These are phyloP conservation scores for Coelastrella sp. DNA, from an alignment of 139 green algal species.

Conservation along the genomic window DNA sequence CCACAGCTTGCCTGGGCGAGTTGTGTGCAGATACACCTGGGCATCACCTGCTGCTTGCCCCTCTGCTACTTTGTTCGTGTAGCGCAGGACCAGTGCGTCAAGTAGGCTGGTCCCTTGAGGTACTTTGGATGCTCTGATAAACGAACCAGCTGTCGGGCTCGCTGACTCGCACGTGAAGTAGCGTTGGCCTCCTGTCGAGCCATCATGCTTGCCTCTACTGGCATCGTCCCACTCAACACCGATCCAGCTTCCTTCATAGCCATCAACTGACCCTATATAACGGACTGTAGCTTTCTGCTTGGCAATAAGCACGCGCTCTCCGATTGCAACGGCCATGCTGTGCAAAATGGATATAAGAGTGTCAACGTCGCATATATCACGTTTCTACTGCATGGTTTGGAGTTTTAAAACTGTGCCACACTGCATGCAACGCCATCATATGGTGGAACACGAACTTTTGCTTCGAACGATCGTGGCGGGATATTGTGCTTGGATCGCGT, in stretches of 20 bases:
- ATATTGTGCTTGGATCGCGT: too few species aligned
- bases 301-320: slow-evolving; percentile 57
- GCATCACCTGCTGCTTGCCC: slow-evolving; percentile 38
- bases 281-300: slow-evolving; percentile 74
- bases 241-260: slow-evolving; percentile 78
- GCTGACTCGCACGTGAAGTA: slow-evolving; percentile 76
- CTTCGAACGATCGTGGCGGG: too few species aligned
- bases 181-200: slow-evolving; percentile 60
- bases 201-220: slow-evolving; percentile 85
- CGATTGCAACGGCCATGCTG: slow-evolving; percentile 45
- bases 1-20: slow-evolving; percentile 52
- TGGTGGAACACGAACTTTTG: too few species aligned
- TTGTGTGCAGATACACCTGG: slow-evolving; percentile 64
- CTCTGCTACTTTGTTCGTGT: slow-evolving; percentile 64
- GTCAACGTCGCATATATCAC: too few species aligned
- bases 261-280: slow-evolving; percentile 76
- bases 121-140: slow-evolving; percentile 78
- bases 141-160: slow-evolving; percentile 62
- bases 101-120: slow-evolving; percentile 56
- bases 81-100: slow-evolving; percentile 66
- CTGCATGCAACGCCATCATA: too few species aligned
- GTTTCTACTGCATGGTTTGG: too few species aligned
- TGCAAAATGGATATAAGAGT: too few species aligned
- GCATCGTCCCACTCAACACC: slow-evolving; percentile 90
- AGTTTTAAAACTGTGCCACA: too few species aligned